Conservation (phyloP, 257 asterid species). For the Solanum pimpinellifolium region DNA sequence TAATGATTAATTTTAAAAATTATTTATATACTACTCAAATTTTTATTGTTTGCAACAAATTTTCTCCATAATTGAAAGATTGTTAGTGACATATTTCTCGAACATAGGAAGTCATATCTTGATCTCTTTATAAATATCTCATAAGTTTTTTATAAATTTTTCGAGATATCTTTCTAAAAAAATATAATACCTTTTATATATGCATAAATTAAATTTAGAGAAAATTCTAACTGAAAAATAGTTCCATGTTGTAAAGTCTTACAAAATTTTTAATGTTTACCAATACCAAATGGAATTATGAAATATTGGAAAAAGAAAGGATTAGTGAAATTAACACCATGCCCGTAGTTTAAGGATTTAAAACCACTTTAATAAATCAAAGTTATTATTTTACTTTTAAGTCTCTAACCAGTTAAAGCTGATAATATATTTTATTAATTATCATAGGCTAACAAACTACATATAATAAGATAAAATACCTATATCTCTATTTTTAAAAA, state of each 20-base stretch:
- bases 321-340: not conserved
- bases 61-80: too few species aligned
- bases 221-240: too few species aligned
- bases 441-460: not conserved
- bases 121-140: not conserved
- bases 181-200: too few species aligned
- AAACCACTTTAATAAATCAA: not conserved
- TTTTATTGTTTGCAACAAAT: too few species aligned
- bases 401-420: not conserved
- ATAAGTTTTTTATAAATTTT: too few species aligned
- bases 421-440: not conserved
- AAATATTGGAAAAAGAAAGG: not conserved
- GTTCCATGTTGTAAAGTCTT: too few species aligned
- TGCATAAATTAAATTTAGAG: not conserved
- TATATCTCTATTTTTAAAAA: not conserved
- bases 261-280: too few species aligned
- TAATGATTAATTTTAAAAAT: too few species aligned
- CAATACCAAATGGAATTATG: not conserved
- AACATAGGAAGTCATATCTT: too few species aligned
- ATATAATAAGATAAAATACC: not conserved
- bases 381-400: not conserved
- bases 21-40: too few species aligned
- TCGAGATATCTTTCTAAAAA: accelerated
- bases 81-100: not conserved
- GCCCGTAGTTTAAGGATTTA: not conserved